phyloP scores from a whole-genome alignment of 148 eudicot genomes.

The Camellia lanceoleosa region DNA sequence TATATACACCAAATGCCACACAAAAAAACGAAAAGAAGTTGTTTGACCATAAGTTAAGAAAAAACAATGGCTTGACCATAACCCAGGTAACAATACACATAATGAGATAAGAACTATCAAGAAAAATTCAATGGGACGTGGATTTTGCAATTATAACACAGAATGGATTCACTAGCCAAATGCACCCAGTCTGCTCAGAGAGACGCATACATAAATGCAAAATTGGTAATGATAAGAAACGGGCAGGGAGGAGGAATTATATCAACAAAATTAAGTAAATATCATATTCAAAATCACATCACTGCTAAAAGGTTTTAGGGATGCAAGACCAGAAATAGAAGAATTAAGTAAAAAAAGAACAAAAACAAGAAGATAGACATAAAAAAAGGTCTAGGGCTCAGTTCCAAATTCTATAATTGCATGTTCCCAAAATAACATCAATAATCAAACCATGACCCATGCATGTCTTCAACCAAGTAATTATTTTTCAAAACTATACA shows the following conservation, averaged over 20 bases:
- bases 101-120: not conserved
- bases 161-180: not conserved
- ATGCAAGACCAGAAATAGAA: not conserved
- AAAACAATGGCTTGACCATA: not conserved
- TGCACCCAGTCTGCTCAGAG: not conserved
- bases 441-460: not conserved
- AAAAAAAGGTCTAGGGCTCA: not conserved
- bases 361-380: not conserved
- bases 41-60: not conserved
- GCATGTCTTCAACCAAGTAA: slow-evolving; percentile 13
- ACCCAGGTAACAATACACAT: not conserved
- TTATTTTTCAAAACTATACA: slow-evolving; percentile 20
- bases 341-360: not conserved
- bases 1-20: not conserved
- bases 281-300: not conserved
- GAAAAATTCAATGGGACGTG: not conserved
- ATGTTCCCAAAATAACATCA: not conserved
- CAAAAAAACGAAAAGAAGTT: not conserved
- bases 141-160: not conserved
- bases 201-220: too few relatives aligned
- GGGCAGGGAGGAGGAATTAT: not conserved
- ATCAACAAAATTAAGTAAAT: not conserved
- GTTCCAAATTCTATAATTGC: not conserved
- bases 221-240: not conserved
- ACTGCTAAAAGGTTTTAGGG: too few relatives aligned